Base-by-base conservation (phyloP, 768 basidiomycete genomes). In the Termitomyces sp. region DNA sequence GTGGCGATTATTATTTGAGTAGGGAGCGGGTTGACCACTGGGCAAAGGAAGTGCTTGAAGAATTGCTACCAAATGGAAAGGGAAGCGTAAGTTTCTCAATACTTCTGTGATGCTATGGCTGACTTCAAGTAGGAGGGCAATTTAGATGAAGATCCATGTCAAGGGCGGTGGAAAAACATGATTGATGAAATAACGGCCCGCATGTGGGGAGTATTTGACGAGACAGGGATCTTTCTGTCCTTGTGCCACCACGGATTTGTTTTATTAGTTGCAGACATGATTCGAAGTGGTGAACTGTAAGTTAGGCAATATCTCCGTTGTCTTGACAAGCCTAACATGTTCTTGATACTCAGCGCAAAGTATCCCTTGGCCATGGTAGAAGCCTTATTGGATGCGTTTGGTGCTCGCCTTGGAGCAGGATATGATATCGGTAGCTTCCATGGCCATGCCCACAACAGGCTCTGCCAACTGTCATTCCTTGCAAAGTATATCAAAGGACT, bases 381-480 rank as follows among this genome's bases (percentile, higher is more conserved):
- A 3, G 28, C 40, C n/a, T 54, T 69, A 3, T 55, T 69, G 14
- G 53, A 63, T 14, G 58, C 48, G 2, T 61, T 67, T 46, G 65
- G 65, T 14, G 1, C 23, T 7, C 28, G 57, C 5, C 32, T 67
- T n/a, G 56, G 65, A 23, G 28, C 52, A 13, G 61, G 59, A 20
- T 71, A 70, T 36, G 63, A 70, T 49, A 68, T 69, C 55, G 62
- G 63, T 4, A 48, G 62, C 16, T 70, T 70, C 49, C 69, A 70
- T 56, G 64, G 67, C 7, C 64, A 71, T 50, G 61, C 62, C 0
- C 65, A 69, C 44, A 67, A 64, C 33, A 47, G 61, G 6, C 35
- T 33, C 0, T 72, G 68, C 33, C 71, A 71, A 52, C 56, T 69
- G 1, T 30, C 40, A 6, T 33, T 33, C 8, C 32, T 33, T 33